Conservation (phyloP, 306 rosid genomes). For the Dryas drummondii region DNA sequence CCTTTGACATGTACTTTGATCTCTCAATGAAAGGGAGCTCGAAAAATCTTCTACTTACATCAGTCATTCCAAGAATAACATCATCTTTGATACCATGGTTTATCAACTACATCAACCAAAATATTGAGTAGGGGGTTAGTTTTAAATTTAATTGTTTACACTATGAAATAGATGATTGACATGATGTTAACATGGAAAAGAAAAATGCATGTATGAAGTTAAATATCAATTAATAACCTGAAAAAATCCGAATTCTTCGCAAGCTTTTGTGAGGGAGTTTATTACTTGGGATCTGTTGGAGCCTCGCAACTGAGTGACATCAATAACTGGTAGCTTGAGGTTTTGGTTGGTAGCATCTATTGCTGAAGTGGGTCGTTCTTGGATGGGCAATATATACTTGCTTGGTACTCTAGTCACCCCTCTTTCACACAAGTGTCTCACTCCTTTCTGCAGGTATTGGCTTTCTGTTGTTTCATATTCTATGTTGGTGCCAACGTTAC, state of each 20-base stretch:
- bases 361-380: constrained; percentile 17
- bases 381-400: constrained; percentile 28
- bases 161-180: background rate
- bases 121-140: background rate
- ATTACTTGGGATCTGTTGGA: constrained; percentile 13
- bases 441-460: constrained; percentile 30
- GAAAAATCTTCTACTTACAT: constrained; percentile 24
- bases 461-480: constrained; percentile 2
- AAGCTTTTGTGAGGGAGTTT: constrained; percentile 23
- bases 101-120: constrained; percentile 24
- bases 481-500: background rate
- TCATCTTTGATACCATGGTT: constrained; percentile 31
- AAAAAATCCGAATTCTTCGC: constrained; percentile 31
- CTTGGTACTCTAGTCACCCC: constrained; percentile 21
- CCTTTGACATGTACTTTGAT: constrained; percentile 30
- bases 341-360: background rate
- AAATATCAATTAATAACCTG: constrained; percentile 14
- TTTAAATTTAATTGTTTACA: background rate
- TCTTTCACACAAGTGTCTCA: constrained; percentile 22
- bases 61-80: constrained; percentile 21
- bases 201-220: background rate
- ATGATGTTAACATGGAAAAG: background rate
- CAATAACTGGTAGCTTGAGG: constrained; percentile 29
- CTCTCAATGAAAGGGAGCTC: constrained; percentile 31
- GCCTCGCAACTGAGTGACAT: constrained; percentile 25